Conservation (phyloP, 768 basidiomycete genomes). For the Crassisporium funariophilum region DNA sequence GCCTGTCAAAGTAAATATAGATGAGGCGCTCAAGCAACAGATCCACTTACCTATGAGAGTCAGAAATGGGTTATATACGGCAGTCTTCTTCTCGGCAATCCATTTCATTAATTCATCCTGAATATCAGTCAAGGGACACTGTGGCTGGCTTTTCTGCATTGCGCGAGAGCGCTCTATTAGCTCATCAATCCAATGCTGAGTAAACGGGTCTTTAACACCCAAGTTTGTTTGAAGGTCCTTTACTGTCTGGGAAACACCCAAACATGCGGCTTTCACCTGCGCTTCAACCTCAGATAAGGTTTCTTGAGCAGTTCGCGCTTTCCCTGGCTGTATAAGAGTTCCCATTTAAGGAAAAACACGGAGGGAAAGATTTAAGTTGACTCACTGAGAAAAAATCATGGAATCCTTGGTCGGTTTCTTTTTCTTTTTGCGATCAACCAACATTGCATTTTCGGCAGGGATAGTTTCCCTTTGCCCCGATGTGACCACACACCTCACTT, state of each 20-base stretch:
- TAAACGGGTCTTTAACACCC: constrained; percentile 39
- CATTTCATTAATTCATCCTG: constrained; percentile 24
- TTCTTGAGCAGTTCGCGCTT: constrained; percentile 14
- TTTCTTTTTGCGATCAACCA: constrained; percentile 29
- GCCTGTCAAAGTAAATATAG: constrained; percentile 8
- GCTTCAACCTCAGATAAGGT: constrained; percentile 23
- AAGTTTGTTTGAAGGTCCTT: constrained; percentile 26
- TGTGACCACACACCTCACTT: constrained; percentile 33
- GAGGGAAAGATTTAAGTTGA: too few relatives aligned
- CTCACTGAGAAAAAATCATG: too few relatives aligned
- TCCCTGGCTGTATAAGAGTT: constrained; percentile 24
- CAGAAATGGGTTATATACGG: constrained; percentile 31
- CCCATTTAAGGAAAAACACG: too few relatives aligned
- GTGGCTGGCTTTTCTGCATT: constrained; percentile 18
- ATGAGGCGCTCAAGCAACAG: not conserved
- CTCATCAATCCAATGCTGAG: constrained; percentile 36
- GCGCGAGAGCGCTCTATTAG: constrained; percentile 22
- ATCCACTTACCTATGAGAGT: constrained; percentile 20
- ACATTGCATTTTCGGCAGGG: constrained; percentile 34
- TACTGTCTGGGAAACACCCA: constrained; percentile 27
- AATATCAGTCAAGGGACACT: constrained; percentile 13
- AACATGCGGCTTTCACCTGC: constrained; percentile 31
- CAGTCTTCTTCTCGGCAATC: constrained; percentile 19
- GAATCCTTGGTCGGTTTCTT: constrained; percentile 31
- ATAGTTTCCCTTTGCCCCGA: constrained; percentile 35